Evolutionary conservation across 169 alveolate species (phyloP).

Genomic region (Eimeria acervulina): DNA sequence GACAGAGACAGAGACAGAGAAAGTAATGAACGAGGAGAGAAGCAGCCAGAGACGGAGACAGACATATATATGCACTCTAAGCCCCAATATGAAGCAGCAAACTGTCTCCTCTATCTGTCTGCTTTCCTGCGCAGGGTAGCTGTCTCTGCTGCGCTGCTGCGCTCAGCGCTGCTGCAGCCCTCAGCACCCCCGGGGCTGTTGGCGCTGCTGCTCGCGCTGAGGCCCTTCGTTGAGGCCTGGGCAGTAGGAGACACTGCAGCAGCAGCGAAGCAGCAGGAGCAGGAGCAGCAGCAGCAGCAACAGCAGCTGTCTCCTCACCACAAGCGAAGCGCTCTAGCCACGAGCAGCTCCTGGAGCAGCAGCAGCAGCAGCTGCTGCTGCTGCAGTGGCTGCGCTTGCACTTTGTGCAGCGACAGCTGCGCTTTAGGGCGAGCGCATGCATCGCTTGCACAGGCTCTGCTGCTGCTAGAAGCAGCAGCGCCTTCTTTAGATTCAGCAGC

Average conservation of each 20-base stretch:
- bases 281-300: not conserved
- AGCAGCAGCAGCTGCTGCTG: not conserved
- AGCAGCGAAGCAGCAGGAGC: not conserved
- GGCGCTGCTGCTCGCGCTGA: conserved; percentile 27
- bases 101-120: not conserved
- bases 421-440: not conserved
- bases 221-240: not conserved
- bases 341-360: not conserved
- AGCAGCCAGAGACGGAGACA: too few relatives aligned
- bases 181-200: conserved; percentile 11
- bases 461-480: conserved; percentile 28
- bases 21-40: too few relatives aligned
- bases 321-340: not conserved
- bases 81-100: not conserved
- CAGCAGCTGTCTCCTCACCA: not conserved
- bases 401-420: not conserved
- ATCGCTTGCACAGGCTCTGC: not conserved
- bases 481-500: not conserved
- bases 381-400: not conserved
- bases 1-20: not conserved
- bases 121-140: not conserved
- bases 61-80: too few relatives aligned
- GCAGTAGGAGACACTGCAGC: conserved; percentile 3
- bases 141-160: conserved; percentile 37
- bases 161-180: not conserved